Base-by-base conservation (phyloP, 345 rosid species). In the Bruguiera parviflora region DNA sequence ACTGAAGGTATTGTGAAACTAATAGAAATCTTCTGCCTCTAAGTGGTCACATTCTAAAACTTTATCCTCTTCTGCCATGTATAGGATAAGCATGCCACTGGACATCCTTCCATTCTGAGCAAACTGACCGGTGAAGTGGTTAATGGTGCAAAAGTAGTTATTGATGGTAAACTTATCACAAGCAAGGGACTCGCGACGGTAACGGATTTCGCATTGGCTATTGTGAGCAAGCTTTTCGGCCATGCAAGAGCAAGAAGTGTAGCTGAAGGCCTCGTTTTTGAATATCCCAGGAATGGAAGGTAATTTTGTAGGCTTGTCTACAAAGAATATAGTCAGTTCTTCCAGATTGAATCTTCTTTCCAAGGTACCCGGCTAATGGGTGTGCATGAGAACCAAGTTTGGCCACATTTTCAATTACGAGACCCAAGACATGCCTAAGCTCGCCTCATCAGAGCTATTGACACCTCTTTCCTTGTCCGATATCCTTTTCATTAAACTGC, bases 161-260 rank as follows among this genome's bases (percentile, higher is more conserved):
- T 94, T 62, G 96, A 94, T 58, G 96, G 96, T 58, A 91, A 85
- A 68, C 75, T 94, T 76, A 94, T 94, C 68, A 94, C 97, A 27
- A 75, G 92, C 82, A 76, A 73, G 79, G 98, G 96, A 46, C 89
- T 85, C 4, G 82, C 87, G 31, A 84, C 88, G 13, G 84, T 80
- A 28, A 74, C 80, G 20, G 90, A 87, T 80, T 89, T 91, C 64
- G 87, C 92, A 29, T 53, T 94, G 66, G 85, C 89, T 67, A 86
- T 94, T 13, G 83, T 91, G 25, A 82, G 87, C 78, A 94, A 91
- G 79, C 76, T 94, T 68, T 94, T 94, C 47, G 97, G 96, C 53
- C 83, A 91, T 8, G 82, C 78, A 37, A 91, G 98, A 79, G 92
- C 97, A 24, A 87, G 88, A 70, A 81, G 95, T 55, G 92, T 94